phyloP scores from a whole-genome alignment of 2,329 filamentous ascomycete species.

The Xylariaceae sp. region DNA sequence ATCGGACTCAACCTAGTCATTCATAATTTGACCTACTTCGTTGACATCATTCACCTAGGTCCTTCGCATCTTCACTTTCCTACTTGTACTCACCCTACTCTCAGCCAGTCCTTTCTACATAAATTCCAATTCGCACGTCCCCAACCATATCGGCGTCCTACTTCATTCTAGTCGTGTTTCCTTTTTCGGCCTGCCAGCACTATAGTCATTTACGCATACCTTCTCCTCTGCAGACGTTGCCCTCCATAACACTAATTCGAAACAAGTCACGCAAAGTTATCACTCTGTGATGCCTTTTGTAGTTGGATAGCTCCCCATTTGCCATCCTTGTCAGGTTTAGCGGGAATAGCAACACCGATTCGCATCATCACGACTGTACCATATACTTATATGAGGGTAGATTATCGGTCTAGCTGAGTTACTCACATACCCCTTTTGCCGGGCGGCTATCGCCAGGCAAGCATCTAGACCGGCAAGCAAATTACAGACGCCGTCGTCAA shows the following conservation, averaged over 20 bases:
- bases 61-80: neutral
- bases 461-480: neutral
- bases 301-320: no score
- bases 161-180: no score
- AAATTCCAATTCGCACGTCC: no score
- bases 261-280: no score
- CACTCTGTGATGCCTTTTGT: no score
- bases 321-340: no score
- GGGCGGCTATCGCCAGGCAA: neutral
- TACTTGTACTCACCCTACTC: neutral
- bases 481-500: neutral
- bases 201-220: no score
- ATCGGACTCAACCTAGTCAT: slow-evolving; percentile 3
- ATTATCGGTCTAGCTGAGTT: neutral
- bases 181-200: no score
- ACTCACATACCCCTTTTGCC: neutral
- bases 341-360: no score
- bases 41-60: neutral
- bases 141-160: no score
- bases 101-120: neutral
- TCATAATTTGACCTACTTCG: slow-evolving; percentile 12
- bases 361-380: neutral
- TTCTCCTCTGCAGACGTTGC: no score
- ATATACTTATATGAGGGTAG: neutral
- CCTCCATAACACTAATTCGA: no score